These are phyloP conservation scores for Parascedosporium putredinis DNA, from an alignment of 2,329 filamentous ascomycete species.

Conservation along the genomic window DNA sequence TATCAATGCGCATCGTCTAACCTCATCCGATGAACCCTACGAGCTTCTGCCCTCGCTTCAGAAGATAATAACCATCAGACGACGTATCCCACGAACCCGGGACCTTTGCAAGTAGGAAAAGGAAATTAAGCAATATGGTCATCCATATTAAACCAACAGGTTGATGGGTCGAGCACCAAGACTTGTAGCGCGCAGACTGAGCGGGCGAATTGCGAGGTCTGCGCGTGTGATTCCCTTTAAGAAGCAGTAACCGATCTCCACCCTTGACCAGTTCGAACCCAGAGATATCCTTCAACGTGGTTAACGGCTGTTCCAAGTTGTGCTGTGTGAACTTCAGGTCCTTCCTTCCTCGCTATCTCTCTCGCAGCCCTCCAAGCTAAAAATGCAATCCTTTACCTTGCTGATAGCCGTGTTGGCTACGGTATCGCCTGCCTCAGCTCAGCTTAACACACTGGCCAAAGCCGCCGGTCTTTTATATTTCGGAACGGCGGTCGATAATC, in stretches of 20 bases:
- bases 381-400: not conserved
- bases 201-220: too few species aligned
- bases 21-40: not conserved
- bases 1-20: not conserved
- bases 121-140: not conserved
- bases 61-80: not conserved
- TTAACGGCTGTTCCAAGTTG: too few species aligned
- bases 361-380: not conserved
- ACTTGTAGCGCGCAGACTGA: too few species aligned
- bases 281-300: too few species aligned
- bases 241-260: too few species aligned
- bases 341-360: too few species aligned
- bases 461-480: constrained; percentile 51
- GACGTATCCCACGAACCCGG: not conserved
- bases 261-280: too few species aligned
- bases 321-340: too few species aligned
- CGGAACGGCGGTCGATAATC: constrained; percentile 53
- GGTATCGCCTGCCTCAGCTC: constrained; percentile 10
- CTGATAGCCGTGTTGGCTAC: not conserved
- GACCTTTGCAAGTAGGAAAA: not conserved
- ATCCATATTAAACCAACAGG: not conserved
- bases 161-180: not conserved
- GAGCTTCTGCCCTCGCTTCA: not conserved
- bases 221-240: too few species aligned
- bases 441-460: constrained; percentile 42